Conservation (phyloP, 2,329 filamentous ascomycete genomes). For the Monilinia polystroma region DNA sequence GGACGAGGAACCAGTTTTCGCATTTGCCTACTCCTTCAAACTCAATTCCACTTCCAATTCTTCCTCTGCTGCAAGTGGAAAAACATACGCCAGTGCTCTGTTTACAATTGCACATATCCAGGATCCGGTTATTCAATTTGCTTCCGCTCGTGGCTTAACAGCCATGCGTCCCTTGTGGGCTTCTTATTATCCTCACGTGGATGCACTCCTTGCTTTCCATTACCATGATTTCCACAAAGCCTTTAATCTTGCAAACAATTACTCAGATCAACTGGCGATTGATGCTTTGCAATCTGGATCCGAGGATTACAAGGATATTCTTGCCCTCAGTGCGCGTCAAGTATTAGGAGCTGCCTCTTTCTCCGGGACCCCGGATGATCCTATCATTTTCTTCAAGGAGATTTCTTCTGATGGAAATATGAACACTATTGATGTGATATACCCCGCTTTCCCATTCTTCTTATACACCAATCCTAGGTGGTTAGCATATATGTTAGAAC, state of each 20-base stretch:
- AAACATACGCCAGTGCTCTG: constrained; percentile 53
- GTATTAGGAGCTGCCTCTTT: constrained; percentile 78
- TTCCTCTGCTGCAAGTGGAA: constrained; percentile 31
- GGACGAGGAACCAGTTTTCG: constrained; percentile 79
- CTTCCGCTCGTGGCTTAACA: constrained; percentile 71
- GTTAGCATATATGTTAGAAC: constrained; percentile 77
- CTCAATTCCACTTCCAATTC: constrained; percentile 44
- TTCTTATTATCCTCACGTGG: constrained; percentile 65
- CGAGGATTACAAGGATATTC: constrained; percentile 73
- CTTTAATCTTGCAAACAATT: constrained; percentile 63
- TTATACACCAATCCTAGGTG: constrained; percentile 80
- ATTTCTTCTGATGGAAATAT: constrained; percentile 83
- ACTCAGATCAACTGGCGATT: constrained; percentile 66
- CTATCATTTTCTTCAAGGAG: constrained; percentile 79
- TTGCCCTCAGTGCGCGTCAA: constrained; percentile 74
- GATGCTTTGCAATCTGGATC: constrained; percentile 75
- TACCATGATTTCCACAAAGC: constrained; percentile 71
- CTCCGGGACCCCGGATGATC: constrained; percentile 67
- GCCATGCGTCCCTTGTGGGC: constrained; percentile 78
- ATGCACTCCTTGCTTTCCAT: constrained; percentile 70
- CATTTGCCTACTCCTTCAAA: constrained; percentile 67
- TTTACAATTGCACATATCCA: constrained; percentile 79
- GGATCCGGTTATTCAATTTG: constrained; percentile 76
- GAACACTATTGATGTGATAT: constrained; percentile 86
- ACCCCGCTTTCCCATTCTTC: constrained; percentile 83